Conservation (phyloP, 2,329 filamentous ascomycete species). For the Gnomoniopsis smithogilvyi region DNA sequence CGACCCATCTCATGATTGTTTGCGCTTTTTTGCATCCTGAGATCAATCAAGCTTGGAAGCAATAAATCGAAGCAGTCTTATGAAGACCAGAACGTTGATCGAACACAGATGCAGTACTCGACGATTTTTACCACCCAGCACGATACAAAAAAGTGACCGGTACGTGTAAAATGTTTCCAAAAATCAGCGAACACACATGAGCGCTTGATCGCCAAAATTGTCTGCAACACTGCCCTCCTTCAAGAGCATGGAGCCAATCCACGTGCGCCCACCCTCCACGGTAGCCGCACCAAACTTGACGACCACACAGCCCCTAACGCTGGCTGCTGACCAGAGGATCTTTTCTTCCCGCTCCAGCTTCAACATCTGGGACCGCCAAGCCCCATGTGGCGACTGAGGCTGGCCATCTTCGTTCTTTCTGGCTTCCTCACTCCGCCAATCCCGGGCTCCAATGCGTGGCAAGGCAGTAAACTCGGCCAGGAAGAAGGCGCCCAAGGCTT, state of each 20-base stretch:
- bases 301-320: slow-evolving; percentile 77
- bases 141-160: too few relatives aligned
- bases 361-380: slow-evolving; percentile 55
- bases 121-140: too few relatives aligned
- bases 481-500: slow-evolving; percentile 68
- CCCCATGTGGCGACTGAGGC: slow-evolving; percentile 39
- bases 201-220: slow-evolving; percentile 75
- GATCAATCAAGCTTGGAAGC: too few relatives aligned
- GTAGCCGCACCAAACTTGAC: slow-evolving; percentile 86
- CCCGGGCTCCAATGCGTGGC: slow-evolving; percentile 77
- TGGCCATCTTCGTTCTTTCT: slow-evolving; percentile 36
- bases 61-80: too few relatives aligned
- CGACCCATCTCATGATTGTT: too few relatives aligned
- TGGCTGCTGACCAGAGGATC: slow-evolving; percentile 79
- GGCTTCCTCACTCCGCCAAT: slow-evolving; percentile 61
- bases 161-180: too few relatives aligned
- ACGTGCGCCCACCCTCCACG: slow-evolving; percentile 76
- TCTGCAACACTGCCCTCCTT: slow-evolving; percentile 69
- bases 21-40: too few relatives aligned
- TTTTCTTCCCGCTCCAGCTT: slow-evolving; percentile 55
- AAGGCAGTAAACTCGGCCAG: slow-evolving; percentile 72
- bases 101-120: too few relatives aligned
- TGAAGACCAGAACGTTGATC: too few relatives aligned
- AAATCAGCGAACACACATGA: slow-evolving; percentile 70
- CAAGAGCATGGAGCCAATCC: slow-evolving; percentile 73